Percentiles rank a stretch among this genome's conserved stretches.
Evolutionary conservation across 805 yeast species (phyloP).

Genomic region (Yamadazyma insecticola): DNA sequence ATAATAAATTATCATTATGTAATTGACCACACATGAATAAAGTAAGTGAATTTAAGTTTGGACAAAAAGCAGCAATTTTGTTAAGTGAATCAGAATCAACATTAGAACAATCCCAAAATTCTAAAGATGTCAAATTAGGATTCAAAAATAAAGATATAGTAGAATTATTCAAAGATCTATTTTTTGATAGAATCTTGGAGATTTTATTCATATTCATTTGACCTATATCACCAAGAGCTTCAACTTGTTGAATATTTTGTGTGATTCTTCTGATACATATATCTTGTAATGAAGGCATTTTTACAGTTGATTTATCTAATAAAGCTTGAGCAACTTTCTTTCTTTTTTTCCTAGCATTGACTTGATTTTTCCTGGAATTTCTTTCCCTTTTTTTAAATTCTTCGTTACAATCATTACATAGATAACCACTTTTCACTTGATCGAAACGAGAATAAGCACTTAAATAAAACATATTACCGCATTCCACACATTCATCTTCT

Average conservation of each 20-base stretch:
- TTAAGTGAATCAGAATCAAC: slow-evolving; percentile 61
- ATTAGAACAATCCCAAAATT: slow-evolving; percentile 91
- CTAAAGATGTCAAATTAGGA: slow-evolving; percentile 50
- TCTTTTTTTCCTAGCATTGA: slow-evolving; percentile 66
- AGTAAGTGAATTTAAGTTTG: slow-evolving; percentile 59
- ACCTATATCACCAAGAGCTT: slow-evolving; percentile 85
- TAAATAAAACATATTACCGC: slow-evolving; percentile 55
- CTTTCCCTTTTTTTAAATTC: slow-evolving; percentile 36
- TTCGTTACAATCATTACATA: slow-evolving; percentile 60
- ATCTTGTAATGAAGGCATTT: slow-evolving; percentile 73
- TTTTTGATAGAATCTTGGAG: slow-evolving; percentile 71
- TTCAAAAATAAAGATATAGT: slow-evolving; percentile 74
- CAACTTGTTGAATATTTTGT: slow-evolving; percentile 65
- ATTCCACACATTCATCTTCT: slow-evolving; percentile 58
- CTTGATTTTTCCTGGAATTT: slow-evolving; percentile 46
- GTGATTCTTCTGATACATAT: slow-evolving; percentile 68
- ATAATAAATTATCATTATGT: slow-evolving; percentile 67
- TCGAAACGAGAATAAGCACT: slow-evolving; percentile 61
- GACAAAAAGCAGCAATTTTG: slow-evolving; percentile 74
- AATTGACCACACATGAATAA: slow-evolving; percentile 92
- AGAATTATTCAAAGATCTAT: slow-evolving; percentile 69
- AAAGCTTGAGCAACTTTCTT: slow-evolving; percentile 82
- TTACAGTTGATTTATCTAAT: slow-evolving; percentile 62
- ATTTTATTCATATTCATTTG: slow-evolving; percentile 64
- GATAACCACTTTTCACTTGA: slow-evolving; percentile 53